A percentile compares a stretch with the other conserved stretches of the same genome.
These are phyloP conservation scores for Curvularia spicifera DNA, from an alignment of 2,329 filamentous ascomycete genomes.

Conservation along the genomic window DNA sequence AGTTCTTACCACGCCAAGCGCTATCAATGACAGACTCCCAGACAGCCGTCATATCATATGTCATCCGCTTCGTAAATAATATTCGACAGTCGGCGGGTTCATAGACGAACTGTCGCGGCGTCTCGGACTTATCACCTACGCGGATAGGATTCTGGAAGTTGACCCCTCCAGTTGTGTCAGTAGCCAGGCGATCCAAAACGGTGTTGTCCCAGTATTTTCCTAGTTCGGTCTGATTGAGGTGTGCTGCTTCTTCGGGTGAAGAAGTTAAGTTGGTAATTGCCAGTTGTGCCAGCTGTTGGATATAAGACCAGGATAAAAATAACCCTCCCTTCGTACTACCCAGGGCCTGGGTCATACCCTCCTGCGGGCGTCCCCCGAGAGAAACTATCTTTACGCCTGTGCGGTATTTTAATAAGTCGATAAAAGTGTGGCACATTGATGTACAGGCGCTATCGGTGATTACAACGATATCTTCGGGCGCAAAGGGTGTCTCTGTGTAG, in stretches of 20 bases:
- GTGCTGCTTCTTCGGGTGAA: background rate
- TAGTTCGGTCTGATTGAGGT: background rate
- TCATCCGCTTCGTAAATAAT: too few species aligned
- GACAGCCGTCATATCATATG: background rate
- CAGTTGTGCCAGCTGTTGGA: background rate
- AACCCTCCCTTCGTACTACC: background rate
- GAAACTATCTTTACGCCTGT: background rate
- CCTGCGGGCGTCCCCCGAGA: background rate
- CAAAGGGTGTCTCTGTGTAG: constrained; percentile 56
- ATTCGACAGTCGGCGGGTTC: too few species aligned
- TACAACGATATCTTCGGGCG: constrained; percentile 55
- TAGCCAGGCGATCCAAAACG: background rate
- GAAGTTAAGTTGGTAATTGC: background rate
- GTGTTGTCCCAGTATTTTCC: background rate
- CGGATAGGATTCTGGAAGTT: background rate
- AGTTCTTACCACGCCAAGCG: background rate
- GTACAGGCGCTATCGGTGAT: background rate
- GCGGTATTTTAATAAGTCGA: background rate
- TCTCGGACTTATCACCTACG: too few species aligned
- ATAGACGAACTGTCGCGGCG: too few species aligned
- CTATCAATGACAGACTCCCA: background rate
- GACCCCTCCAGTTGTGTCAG: background rate
- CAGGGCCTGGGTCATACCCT: background rate
- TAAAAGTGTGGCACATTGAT: background rate
- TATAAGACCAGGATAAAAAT: background rate